Base-by-base conservation (phyloP, 202 grass and related monocot genomes). In the Schoenoplectus triqueter region DNA sequence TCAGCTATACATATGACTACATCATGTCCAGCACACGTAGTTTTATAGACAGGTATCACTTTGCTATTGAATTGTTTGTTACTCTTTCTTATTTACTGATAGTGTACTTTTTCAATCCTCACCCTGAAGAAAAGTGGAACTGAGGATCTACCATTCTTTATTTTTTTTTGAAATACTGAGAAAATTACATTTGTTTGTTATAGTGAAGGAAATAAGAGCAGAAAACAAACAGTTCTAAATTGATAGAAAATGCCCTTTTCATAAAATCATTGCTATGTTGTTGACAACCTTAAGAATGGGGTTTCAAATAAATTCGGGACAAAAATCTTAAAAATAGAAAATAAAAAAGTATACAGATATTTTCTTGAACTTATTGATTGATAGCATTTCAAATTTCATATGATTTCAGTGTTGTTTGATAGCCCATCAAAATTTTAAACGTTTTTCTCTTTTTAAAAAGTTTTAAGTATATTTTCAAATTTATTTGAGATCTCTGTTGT, bases 1-100 rank as follows among this genome's bases (percentile, higher is more conserved):
- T 96, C 96, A 99, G 64, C 85, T 96, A 99, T 76, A 99, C 91
- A 44, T 96, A 94, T 0, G 69, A 94, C 73, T 96, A 99, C 80
- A 99, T 99, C 91, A 95, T 99, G 96, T 99, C 96, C 45, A 88
- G 92, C 20, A 87, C 91, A 86, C 93, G 91, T 80, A 99, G 96
- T 80, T 99, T 99, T 15, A 73, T 99, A 41, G 96, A 99, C 93
- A 99, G 96, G 96, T 99, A 93, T 68, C 56, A 80, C 21, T 56
- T 73, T 15, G 48, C 14, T 22, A 55, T 76, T 40, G 31, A 1
- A 46, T 64, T 65, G 49, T 56, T 21, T 76, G 10, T 18, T 76
- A 76, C 13, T 54, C 9, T 76, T 76, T 55, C 19, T 86, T 51
- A 7, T 31, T 31, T 49, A 81, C 56, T 17, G 54, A 81, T 83